phyloP scores from a whole-genome alignment of 2,329 filamentous ascomycete genomes.

The Mollisiaceae sp. region DNA sequence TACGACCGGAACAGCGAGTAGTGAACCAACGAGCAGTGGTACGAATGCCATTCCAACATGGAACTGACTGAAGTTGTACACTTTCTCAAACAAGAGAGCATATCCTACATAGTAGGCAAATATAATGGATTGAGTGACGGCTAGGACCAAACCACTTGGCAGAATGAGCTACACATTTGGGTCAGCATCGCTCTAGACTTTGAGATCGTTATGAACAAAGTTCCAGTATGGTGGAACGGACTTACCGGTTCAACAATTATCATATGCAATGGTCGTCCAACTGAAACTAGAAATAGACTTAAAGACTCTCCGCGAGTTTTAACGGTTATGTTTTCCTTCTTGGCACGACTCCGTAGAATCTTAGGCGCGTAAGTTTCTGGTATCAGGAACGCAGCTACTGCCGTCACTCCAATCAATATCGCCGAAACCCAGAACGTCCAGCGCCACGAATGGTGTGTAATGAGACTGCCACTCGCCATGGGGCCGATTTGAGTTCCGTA shows the following conservation, averaged over 20 bases:
- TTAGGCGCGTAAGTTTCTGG: slow-evolving; percentile 24
- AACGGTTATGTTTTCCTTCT: not conserved
- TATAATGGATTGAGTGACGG: slow-evolving; percentile 22
- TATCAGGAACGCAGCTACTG: slow-evolving; percentile 8
- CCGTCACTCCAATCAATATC: slow-evolving; percentile 11
- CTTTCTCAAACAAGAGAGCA: slow-evolving; percentile 21
- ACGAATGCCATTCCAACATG: slow-evolving; percentile 26
- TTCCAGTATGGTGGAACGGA: not conserved
- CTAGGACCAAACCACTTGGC: slow-evolving; percentile 20
- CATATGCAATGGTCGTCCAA: slow-evolving; percentile 27
- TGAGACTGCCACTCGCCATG: slow-evolving; percentile 14
- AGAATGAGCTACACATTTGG: slow-evolving; percentile 15
- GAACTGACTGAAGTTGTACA: slow-evolving; percentile 24
- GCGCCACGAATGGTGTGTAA: slow-evolving; percentile 12
- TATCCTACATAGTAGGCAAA: slow-evolving; percentile 28
- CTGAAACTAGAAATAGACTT: not conserved
- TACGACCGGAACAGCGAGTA: slow-evolving; percentile 18
- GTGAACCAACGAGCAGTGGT: slow-evolving; percentile 20
- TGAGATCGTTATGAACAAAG: too few relatives aligned
- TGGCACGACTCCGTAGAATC: slow-evolving; percentile 14
- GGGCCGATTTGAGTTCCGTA: slow-evolving; percentile 24
- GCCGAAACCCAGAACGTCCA: slow-evolving; percentile 23
- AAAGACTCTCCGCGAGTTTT: not conserved
- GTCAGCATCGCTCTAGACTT: not conserved
- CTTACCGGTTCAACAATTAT: slow-evolving; percentile 23